These are phyloP conservation scores for Stromatinia cepivora DNA, from an alignment of 2,329 filamentous ascomycete genomes.

Conservation along the genomic window DNA sequence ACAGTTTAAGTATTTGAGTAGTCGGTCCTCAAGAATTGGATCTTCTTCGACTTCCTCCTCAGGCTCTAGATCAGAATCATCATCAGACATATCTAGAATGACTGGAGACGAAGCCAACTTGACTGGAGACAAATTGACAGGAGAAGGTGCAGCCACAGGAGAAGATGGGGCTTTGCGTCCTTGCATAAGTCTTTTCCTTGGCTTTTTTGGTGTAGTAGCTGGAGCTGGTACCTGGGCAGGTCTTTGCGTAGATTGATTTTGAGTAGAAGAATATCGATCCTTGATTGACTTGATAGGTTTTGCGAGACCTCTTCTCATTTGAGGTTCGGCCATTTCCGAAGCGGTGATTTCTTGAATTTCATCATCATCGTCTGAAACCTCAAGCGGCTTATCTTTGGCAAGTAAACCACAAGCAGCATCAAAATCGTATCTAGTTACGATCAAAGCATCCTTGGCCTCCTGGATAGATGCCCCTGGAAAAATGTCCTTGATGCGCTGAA, in stretches of 20 bases:
- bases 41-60: conserved; percentile 43
- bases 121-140: conserved; percentile 33
- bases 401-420: conserved; percentile 55
- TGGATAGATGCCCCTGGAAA: conserved; percentile 49
- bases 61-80: conserved; percentile 37
- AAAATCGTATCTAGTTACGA: conserved; percentile 51
- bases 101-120: conserved; percentile 27
- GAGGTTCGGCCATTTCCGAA: conserved; percentile 44
- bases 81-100: conserved; percentile 37
- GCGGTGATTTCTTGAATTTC: conserved; percentile 27
- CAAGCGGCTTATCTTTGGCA: conserved; percentile 31
- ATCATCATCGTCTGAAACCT: conserved; percentile 42
- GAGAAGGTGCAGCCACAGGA: conserved; percentile 31
- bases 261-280: conserved; percentile 57
- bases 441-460: conserved; percentile 51
- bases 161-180: conserved; percentile 39
- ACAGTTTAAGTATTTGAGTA: conserved; percentile 81
- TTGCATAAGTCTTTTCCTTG: conserved; percentile 40
- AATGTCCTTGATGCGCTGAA: conserved; percentile 52
- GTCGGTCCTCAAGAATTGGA: conserved; percentile 51
- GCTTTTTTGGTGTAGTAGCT: conserved; percentile 34
- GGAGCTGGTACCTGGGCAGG: conserved; percentile 24
- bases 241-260: conserved; percentile 40
- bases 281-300: conserved; percentile 56
- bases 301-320: conserved; percentile 56